phyloP scores from a whole-genome alignment of 2,329 filamentous ascomycete genomes.

The Chrysosporium keratinophilum region DNA sequence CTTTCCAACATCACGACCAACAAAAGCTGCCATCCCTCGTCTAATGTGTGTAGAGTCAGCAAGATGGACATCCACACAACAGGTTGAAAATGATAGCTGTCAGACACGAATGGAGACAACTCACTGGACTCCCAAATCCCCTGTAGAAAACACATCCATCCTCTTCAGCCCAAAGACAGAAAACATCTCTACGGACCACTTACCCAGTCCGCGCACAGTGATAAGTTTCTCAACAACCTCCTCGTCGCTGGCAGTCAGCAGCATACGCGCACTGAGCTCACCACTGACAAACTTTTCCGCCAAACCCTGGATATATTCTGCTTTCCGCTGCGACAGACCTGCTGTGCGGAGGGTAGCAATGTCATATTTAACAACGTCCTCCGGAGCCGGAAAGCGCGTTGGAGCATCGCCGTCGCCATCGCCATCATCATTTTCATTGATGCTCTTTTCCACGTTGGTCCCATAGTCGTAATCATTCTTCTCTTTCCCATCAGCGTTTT shows the following conservation, averaged over 20 bases:
- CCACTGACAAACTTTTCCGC: conserved; percentile 68
- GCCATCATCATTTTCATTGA: conserved; percentile 14
- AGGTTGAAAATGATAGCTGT: not conserved
- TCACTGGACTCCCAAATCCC: conserved; percentile 82
- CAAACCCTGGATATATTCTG: conserved; percentile 83
- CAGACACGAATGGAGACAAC: conserved; percentile 22
- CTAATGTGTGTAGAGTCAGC: conserved; percentile 24
- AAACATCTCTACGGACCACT: conserved; percentile 97
- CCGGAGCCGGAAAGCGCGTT: conserved; percentile 59
- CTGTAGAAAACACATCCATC: conserved; percentile 84
- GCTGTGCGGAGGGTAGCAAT: conserved; percentile 66
- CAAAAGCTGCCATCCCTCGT: conserved; percentile 79
- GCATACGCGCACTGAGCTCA: conserved; percentile 63
- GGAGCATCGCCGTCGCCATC: not conserved
- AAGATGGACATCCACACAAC: not conserved
- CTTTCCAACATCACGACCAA: conserved; percentile 72
- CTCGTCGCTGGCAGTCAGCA: conserved; percentile 71
- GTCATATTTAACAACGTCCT: conserved; percentile 54
- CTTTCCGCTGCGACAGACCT: conserved; percentile 86
- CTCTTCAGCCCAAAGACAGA: conserved; percentile 89
- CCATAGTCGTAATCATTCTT: conserved; percentile 17
- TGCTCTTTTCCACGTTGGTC: conserved; percentile 13
- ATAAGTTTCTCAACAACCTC: conserved; percentile 73
- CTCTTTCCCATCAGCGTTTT: conserved; percentile 14
- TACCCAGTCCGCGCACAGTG: conserved; percentile 74